Evolutionary conservation across 2,329 filamentous ascomycete species (phyloP).

Genomic region (Colletotrichum incanum): DNA sequence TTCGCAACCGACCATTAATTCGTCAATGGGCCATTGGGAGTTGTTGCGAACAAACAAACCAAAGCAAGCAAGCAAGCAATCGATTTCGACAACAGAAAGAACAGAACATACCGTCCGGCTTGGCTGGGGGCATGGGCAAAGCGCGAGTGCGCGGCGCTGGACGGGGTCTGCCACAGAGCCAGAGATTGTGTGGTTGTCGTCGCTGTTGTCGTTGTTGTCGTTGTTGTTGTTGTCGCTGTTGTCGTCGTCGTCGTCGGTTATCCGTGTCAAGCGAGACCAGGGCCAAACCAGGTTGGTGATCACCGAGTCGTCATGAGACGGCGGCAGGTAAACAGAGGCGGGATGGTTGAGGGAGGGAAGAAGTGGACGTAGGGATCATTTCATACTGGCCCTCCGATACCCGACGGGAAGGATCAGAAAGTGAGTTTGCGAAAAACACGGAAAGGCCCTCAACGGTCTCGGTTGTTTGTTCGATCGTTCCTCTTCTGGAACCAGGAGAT

Average conservation of each 20-base stretch:
- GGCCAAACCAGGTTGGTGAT: slow-evolving; percentile 4
- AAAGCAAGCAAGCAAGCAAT: slow-evolving; percentile 8
- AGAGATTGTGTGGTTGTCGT: neutral
- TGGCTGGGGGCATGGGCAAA: slow-evolving; percentile 19
- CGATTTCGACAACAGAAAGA: neutral
- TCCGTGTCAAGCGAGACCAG: slow-evolving; percentile 18
- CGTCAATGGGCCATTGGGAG: neutral
- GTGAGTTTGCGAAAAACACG: slow-evolving; percentile 31
- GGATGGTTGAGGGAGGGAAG: slow-evolving; percentile 24
- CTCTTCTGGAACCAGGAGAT: slow-evolving; percentile 37
- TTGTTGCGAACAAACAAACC: slow-evolving; percentile 11
- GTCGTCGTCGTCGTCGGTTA: slow-evolving; percentile 1
- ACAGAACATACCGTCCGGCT: slow-evolving; percentile 30
- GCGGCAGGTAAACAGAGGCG: slow-evolving; percentile 5
- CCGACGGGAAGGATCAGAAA: slow-evolving; percentile 26
- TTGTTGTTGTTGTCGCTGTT: neutral
- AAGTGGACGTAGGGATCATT: slow-evolving; percentile 38
- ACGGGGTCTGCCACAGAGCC: neutral
- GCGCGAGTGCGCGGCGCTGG: slow-evolving; percentile 15
- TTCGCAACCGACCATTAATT: neutral
- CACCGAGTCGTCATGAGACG: slow-evolving; percentile 28
- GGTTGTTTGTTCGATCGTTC: slow-evolving; percentile 39
- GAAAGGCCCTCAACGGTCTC: slow-evolving; percentile 34
- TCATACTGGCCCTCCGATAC: slow-evolving; percentile 26
- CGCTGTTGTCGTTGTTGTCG: too few species aligned